These are phyloP conservation scores for Lactarius deliciosus DNA, from an alignment of 768 basidiomycete genomes.

Conservation along the genomic window DNA sequence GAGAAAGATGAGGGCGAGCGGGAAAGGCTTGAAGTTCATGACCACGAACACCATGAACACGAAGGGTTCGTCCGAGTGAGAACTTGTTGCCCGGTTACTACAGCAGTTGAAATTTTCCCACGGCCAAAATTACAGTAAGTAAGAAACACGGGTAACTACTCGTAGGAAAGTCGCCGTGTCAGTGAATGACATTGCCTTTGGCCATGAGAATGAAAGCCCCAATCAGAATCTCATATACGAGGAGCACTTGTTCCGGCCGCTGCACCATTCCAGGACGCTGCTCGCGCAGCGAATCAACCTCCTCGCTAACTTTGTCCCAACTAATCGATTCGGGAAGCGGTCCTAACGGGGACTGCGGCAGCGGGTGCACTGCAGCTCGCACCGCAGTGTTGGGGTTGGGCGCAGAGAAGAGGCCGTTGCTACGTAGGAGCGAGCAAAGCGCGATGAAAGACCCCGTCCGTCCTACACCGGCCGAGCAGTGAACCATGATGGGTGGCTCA, in stretches of 20 bases:
- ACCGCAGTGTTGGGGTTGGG: constrained; percentile 31
- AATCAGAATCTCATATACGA: constrained; percentile 63
- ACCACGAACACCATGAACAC: neutral
- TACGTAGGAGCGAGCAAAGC: constrained; percentile 72
- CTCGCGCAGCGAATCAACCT: constrained; percentile 77
- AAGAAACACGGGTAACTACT: neutral
- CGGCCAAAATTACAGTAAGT: neutral
- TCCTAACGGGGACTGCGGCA: constrained; percentile 57
- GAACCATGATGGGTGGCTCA: constrained; percentile 76
- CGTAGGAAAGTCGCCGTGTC: neutral
- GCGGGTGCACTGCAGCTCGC: constrained; percentile 30
- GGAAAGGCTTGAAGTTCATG: constrained; percentile 26
- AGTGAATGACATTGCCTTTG: neutral
- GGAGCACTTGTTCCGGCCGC: constrained; percentile 57
- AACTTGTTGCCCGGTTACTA: neutral
- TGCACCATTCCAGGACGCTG: constrained; percentile 85
- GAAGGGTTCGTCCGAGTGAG: neutral
- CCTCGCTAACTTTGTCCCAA: constrained; percentile 62
- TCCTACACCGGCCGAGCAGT: constrained; percentile 87
- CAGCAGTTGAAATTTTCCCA: neutral
- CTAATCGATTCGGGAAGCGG: constrained; percentile 48
- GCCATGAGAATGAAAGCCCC: constrained; percentile 9
- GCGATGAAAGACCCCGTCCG: constrained; percentile 87
- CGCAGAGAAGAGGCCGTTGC: constrained; percentile 42
- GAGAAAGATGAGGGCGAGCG: constrained; percentile 15